Evolutionary conservation across 2,329 filamentous ascomycete species (phyloP).

Genomic region (Curvularia eragrostidis): DNA sequence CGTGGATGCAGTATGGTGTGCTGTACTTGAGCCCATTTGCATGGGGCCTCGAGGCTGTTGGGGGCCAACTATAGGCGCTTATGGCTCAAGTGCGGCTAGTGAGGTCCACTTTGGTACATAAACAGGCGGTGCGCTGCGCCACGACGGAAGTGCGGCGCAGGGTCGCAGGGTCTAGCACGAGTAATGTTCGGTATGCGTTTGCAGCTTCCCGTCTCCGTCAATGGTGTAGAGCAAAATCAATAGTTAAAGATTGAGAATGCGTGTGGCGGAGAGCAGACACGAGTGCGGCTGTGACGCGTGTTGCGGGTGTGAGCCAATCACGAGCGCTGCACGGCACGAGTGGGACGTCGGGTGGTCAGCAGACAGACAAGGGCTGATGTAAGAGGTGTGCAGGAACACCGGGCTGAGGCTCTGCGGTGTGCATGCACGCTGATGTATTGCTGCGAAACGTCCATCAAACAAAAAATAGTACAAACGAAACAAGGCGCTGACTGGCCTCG

Average conservation of each 20-base stretch:
- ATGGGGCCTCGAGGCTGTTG: slow-evolving; percentile 8
- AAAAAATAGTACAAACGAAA: slow-evolving; percentile 5
- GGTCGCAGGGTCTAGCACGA: slow-evolving; percentile 5
- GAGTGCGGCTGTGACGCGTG: slow-evolving; percentile 6
- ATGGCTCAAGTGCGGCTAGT: slow-evolving; percentile 15
- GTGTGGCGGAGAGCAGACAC: slow-evolving; percentile 6
- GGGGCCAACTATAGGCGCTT: slow-evolving; percentile 22
- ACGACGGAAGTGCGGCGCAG: slow-evolving; percentile 31
- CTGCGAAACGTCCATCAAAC: slow-evolving; percentile 4
- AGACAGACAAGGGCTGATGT: slow-evolving; percentile 21
- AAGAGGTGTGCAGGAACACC: slow-evolving; percentile 17
- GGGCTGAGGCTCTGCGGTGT: slow-evolving; percentile 25
- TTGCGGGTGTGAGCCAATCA: slow-evolving; percentile 8
- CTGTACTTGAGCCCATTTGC: slow-evolving; percentile 21
- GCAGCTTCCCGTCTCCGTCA: neutral
- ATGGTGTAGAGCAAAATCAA: neutral
- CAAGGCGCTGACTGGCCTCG: slow-evolving; percentile 6
- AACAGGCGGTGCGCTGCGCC: slow-evolving; percentile 25
- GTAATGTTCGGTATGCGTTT: slow-evolving; percentile 2
- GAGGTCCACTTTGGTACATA: slow-evolving; percentile 12
- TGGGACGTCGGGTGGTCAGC: slow-evolving; percentile 28
- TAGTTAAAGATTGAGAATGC: neutral
- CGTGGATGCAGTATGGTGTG: slow-evolving; percentile 14
- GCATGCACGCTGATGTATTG: slow-evolving; percentile 12
- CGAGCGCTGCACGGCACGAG: slow-evolving; percentile 2